Base-by-base conservation (phyloP, 768 basidiomycete species). In the Collybiopsis luxurians region DNA sequence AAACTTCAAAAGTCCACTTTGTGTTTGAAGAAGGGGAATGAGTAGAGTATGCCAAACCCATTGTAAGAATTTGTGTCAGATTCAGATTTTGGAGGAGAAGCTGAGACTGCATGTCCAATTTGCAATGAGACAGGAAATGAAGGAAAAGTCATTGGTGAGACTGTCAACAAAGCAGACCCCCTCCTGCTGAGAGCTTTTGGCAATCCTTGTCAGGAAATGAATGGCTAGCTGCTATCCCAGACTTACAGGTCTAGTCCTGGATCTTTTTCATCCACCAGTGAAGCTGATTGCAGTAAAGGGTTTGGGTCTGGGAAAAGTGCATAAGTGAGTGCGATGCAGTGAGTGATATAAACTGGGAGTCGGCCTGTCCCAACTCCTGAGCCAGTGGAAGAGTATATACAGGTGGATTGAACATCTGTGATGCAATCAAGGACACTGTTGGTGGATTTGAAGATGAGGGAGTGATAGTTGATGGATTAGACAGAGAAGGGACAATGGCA, bases 331-430 rank as follows among this genome's bases (percentile, higher is more conserved):
- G 94, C 96, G 55, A 99, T 98, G 30, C 87, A 83, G 68, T 83
- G 89, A 3, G 95, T 95, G 51, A 99, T 89, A 80, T 86, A 92
- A n/a, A 96, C 73, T 0, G 92, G 93, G 60, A 94, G 72, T 10
- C 95, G 84, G 2, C 85, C 84, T 61, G 28, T 34, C 28, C 46
- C 46, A 11, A 12, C 4, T 27, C 46, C 46, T 7, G 30, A 10
- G 13, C 31, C 13, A 34, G 31, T 13, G 6, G 13, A 34, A 34
- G 31, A 34, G 6, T 34, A 13, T 13, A 13, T n/a, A n/a, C 27
- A 9, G 46, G 13, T 10, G 24, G 9, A 19, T 28, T 28, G 24
- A 15, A 27, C 12, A 26, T 28, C 13, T 45, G 21, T 9, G 44
- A 23, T 7, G 44, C 44, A 23, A 9, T 45, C 44, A 24, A 21